These are phyloP conservation scores for Pseudogymnoascus sp. DNA, from an alignment of 2,329 filamentous ascomycete genomes.

Conservation along the genomic window DNA sequence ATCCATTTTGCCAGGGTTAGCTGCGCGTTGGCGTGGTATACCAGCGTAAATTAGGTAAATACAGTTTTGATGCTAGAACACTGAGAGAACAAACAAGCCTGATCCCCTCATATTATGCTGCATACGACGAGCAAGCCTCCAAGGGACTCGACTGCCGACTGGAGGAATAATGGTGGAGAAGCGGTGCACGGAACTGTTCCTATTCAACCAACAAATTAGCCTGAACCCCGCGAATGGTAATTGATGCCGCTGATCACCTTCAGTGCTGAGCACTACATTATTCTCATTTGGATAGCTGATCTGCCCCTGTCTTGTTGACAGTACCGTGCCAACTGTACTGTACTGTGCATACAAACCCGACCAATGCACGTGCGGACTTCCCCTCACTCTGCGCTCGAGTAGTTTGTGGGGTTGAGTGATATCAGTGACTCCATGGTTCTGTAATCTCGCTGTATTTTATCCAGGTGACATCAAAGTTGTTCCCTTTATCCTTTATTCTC, in stretches of 20 bases:
- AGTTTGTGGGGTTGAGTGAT: background rate
- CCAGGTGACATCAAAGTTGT: background rate
- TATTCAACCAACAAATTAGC: constrained; percentile 6
- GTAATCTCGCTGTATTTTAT: background rate
- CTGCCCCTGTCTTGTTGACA: background rate
- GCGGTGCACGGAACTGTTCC: background rate
- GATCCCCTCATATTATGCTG: background rate
- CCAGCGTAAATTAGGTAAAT: constrained; percentile 1
- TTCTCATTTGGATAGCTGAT: background rate
- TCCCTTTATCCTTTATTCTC: background rate
- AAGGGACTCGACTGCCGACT: background rate
- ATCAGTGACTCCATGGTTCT: background rate
- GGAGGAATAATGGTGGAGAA: background rate
- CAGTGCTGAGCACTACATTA: background rate
- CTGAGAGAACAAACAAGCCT: background rate
- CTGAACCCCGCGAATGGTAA: background rate
- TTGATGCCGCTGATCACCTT: constrained; percentile 1
- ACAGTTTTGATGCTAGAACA: constrained; percentile 4
- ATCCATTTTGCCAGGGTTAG: constrained; percentile 4
- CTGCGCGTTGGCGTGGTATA: background rate
- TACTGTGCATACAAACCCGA: background rate
- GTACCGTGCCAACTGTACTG: background rate
- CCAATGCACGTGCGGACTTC: too few relatives aligned
- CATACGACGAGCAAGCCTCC: background rate
- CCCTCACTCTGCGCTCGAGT: background rate